These are phyloP conservation scores for Opeltia flavorubescens DNA, from an alignment of 495 filamentous ascomycete genomes.

Conservation along the genomic window DNA sequence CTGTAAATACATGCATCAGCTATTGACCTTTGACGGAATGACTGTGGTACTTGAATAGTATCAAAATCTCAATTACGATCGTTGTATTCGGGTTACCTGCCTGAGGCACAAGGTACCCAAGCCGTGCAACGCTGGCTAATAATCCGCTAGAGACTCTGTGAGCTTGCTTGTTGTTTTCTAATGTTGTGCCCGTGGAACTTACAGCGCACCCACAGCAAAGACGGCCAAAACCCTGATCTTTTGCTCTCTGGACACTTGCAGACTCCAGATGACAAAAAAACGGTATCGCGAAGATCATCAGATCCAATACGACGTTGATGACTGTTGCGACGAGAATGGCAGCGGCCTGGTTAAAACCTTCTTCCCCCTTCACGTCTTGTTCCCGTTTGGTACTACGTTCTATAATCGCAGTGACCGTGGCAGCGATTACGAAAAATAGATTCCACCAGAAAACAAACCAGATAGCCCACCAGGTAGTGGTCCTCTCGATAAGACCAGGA, in stretches of 20 bases:
- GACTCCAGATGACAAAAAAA: conserved; percentile 29
- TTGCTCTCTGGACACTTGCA: conserved; percentile 33
- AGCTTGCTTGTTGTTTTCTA: not conserved
- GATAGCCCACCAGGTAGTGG: conserved; percentile 12
- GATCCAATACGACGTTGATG: conserved; percentile 39
- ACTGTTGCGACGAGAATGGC: conserved; percentile 36
- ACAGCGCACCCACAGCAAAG: conserved; percentile 41
- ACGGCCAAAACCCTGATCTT: conserved; percentile 32
- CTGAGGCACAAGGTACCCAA: conserved; percentile 8
- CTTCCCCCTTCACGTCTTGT: conserved; percentile 11
- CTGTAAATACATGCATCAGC: not conserved
- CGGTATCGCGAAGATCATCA: conserved; percentile 37
- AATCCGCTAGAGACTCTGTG: conserved; percentile 6
- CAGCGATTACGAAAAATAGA: conserved; percentile 26
- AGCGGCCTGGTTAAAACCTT: conserved; percentile 27
- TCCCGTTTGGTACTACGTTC: conserved; percentile 27
- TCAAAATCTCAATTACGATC: conserved; percentile 8
- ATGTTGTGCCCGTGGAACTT: conserved; percentile 14
- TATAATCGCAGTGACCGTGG: conserved; percentile 29
- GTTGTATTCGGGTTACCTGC: conserved; percentile 10
- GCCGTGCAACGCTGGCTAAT: conserved; percentile 10
- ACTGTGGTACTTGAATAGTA: conserved; percentile 8
- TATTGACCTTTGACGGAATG: not conserved
- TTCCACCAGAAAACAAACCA: conserved; percentile 26
- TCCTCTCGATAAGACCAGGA: conserved; percentile 21